Evolutionary conservation across 805 yeast genomes (phyloP), one percentile per base, ranked within the genome.

Genomic region (Saturnispora halmiae): DNA sequence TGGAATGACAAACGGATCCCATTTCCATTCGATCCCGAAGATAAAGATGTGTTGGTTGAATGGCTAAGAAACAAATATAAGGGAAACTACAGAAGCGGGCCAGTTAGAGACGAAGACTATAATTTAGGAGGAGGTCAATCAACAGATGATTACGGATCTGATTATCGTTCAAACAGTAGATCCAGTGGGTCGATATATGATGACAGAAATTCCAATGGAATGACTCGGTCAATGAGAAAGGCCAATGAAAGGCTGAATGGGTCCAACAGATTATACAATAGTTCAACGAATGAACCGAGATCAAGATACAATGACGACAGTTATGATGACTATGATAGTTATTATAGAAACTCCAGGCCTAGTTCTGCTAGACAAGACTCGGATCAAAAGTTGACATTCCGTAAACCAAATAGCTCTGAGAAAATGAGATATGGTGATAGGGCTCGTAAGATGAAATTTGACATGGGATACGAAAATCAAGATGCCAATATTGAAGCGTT

Each of bases 21-120:
- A 0, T 82, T 81, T 52, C 92, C 92, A 7, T 77, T 59, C 45
- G 88, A 81, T 52, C 86, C 75, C 18, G 90, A 82, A 50, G 87
- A 77, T 52, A 81, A 61, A 45, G 68, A 58, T 25, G 66, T 63
- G 1, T 73, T 81, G 22, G 80, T 73, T 42, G 64, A 68, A 43
- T 84, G 63, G 60, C 60, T 84, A 33, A 67, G 80, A 47, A 77
- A 79, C 35, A 84, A 84, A 55, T 84, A 84, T 57, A 51, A 60
- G n/a, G 86, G 87, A 1, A 69, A 64, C 43, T 84, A 70, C 51
- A 58, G 77, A 41, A 62, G 64, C 36, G 72, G 66, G 32, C 49
- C 53, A 6, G 55, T 65, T 35, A 59, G 57, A 10, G 50, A 52
- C 11, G 48, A 48, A 2, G 74, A 69, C 31, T 65, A 65, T 44